Base-by-base conservation (phyloP, 1,139 yeast species). In the Suzukiozyma palmioleophila region DNA sequence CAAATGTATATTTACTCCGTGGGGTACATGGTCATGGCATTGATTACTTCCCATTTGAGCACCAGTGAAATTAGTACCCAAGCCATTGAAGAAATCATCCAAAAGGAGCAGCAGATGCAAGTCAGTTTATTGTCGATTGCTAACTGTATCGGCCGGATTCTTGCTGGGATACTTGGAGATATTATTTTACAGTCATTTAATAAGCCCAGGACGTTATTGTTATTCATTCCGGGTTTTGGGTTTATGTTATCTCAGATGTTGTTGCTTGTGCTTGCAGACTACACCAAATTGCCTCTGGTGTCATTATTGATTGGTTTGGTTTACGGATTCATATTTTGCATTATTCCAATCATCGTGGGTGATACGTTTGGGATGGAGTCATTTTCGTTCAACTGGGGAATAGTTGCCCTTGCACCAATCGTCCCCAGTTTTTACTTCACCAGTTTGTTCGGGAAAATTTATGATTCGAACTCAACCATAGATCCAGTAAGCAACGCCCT, bases 1-100 rank as follows among this genome's bases (percentile, higher is more conserved):
- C 84, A 78, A 52, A 73, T 78, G 79, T 79, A 76, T 53, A 79
- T 79, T 18, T 79, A 77, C 49, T 76, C 81, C 0, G 78, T 77
- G 14, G 84, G 84, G 1, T 77, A 75, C 50, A 76, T 79, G 60
- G 79, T 75, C 9, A 73, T 71, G 46, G 79, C 84, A 0, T 60
- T 78, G 26, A 56, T 70, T 14, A 65, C 64, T 14, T 52, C 56
- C 7, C 47, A 42, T 1, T 33, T 49, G 30, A 42, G 54, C 8
- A 40, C 45, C 8, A 32, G 43, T 4, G 45, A 38, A 3, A 46
- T 46, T 14, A 35, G 55, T 2, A 49, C 50, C 14, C 47, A 49
- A 1, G 46, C 51, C 6, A 47, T 56, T 3, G 68, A 66, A 5
- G 54, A 58, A 2, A 40, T 62, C 3, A 62, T 70, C 25, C 80